Base-by-base conservation (phyloP, 257 asterid genomes). In the Ilex aquifolium region DNA sequence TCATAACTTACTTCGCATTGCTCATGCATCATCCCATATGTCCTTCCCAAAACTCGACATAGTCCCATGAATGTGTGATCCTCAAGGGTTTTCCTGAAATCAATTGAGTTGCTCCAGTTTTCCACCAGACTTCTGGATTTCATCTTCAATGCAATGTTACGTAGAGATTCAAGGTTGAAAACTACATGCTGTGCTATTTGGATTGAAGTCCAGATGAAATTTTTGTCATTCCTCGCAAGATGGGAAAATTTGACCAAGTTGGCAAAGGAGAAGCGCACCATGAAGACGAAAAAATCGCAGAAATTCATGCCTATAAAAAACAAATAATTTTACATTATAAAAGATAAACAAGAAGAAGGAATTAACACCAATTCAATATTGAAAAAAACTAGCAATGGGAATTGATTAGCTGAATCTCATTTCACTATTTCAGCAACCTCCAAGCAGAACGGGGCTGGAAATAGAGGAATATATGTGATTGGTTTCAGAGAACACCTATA, bases 181-280 rank as follows among this genome's bases (percentile, higher is more conserved):
- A 61, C 61, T 49, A 84, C 52, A 59, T 60, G 80, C 66, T 49
- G 76, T 30, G 74, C 69, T 61, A 65, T 62, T 71, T 70, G 71
- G 39, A 85, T 78, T 53, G 82, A 80, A 60, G 73, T 65, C 53
- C 53, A 50, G 50, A 14, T 31, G 52, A 70, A 42, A 52, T 64
- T 68, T 15, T 66, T 56, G 14, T 51, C 32, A 8, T 62, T 62
- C 32, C 54, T 57, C 51, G 68, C 52, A 64, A 83, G 62, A 68
- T 79, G 80, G 77, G 65, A 66, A 60, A 93, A 83, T 48, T 80
- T 80, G 77, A 80, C 69, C 59, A 77, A 52, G 71, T 81, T 90
- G 79, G 96, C 97, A 56, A 87, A 71, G 48, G 97, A 75, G 62
- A 87, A 82, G n/a, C 95, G 95, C 75, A 64, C 73, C 83, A 85